Evolutionary conservation across 2,329 filamentous ascomycete genomes (phyloP), one percentile per base, ranked within the genome.

Genomic region (Zymoseptoria crescenta): DNA sequence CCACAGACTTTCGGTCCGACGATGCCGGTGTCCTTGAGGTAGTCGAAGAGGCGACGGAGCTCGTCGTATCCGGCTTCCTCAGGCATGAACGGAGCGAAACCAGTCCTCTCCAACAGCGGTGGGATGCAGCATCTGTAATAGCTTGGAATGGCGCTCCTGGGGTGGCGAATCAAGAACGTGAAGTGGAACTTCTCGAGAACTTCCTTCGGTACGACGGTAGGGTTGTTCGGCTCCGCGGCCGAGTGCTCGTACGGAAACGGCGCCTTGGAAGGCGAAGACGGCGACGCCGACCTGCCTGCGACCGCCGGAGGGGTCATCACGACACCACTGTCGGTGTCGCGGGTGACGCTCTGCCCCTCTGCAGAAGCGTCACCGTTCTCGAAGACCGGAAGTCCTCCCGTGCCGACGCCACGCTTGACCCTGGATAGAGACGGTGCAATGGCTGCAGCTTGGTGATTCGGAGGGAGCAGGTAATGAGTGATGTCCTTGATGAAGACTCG

Each of bases 401-500:
- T 84, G 65, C 83, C 83, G 60, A 87, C 83, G 52, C 83, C 83
- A 50, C 81, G 81, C 70, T 83, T 82, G 65, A 71, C 57, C 67
- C 75, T 74, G 55, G 76, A 70, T 55, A 96, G 80, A n/a, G 91
- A 96, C 2, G 89, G 88, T 8, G 90, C 91, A 61, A 94, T 84
- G 54, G 79, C 80, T 55, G 89, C 83, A 13, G 83, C 79, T 68
- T 87, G 82, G 52, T 81, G 80, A 63, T 88, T 79, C 3, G 90
- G 89, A 4, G 91, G 88, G 64, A 96, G 80, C 65, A 96, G 81
- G 74, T 97, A 97, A 76, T 96, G 88, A 58, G 89, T 87, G 78
- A 97, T 99, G 74, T 97, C 94, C 76, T 99, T 99, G 82, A 99
- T 94, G 78, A 97, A 96, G 68, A 96, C 79, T 67, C 93, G 89